Percentiles rank a stretch among this genome's conserved stretches.
Evolutionary conservation across 163 green algal species (phyloP).

Genomic region (Prototheca wickerhamii): DNA sequence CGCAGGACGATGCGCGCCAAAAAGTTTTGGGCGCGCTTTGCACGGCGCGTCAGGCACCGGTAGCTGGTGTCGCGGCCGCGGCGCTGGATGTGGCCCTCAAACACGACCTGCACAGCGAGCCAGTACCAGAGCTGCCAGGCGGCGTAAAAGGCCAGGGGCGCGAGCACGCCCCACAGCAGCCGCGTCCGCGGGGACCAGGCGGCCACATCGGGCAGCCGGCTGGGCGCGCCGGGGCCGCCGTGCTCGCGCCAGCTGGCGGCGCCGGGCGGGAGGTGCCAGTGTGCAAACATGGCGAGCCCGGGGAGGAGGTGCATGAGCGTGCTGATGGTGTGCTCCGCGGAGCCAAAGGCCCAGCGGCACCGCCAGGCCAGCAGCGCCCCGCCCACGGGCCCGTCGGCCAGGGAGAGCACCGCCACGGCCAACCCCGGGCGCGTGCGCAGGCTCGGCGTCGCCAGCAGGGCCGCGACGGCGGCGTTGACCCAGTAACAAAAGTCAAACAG

Average conservation of each 20-base stretch:
- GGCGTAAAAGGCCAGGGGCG: constrained; percentile 45
- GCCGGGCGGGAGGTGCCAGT: constrained; percentile 13
- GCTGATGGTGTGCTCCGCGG: constrained; percentile 42
- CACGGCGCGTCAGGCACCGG: constrained; percentile 43
- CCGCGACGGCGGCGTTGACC: constrained; percentile 37
- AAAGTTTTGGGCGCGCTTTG: constrained; percentile 45
- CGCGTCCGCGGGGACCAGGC: background rate
- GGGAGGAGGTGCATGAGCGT: constrained; percentile 62
- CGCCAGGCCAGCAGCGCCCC: constrained; percentile 61
- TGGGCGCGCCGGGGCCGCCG: background rate
- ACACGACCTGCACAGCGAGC: constrained; percentile 48
- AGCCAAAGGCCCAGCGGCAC: constrained; percentile 57
- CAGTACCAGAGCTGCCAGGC: constrained; percentile 54
- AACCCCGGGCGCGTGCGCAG: constrained; percentile 5
- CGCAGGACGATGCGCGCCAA: constrained; percentile 48
- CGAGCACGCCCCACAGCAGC: constrained; percentile 28
- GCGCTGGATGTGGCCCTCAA: background rate
- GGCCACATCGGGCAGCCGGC: background rate
- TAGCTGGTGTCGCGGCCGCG: constrained; percentile 53
- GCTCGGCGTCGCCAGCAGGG: constrained; percentile 33
- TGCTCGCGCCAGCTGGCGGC: background rate
- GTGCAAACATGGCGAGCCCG: constrained; percentile 49
- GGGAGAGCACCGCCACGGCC: constrained; percentile 35
- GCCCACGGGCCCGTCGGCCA: constrained; percentile 60
- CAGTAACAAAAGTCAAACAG: constrained; percentile 73